These are phyloP conservation scores for Dactylorhiza incarnata DNA, from an alignment of 106 monocot genomes.

Conservation along the genomic window DNA sequence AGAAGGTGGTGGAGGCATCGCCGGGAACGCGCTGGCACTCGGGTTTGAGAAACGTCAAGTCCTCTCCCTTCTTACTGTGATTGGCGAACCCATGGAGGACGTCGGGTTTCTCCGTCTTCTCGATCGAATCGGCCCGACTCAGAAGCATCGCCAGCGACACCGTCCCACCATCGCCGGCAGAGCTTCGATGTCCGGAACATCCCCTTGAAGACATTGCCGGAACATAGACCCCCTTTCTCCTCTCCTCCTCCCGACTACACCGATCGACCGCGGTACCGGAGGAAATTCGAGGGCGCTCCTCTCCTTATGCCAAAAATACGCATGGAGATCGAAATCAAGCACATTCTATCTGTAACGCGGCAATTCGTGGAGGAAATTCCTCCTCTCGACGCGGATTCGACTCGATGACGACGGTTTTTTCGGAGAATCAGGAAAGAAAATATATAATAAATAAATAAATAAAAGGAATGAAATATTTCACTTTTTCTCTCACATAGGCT, in stretches of 20 bases:
- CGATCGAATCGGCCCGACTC: constrained; percentile 60
- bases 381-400: constrained; percentile 1
- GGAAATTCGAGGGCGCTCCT: background rate
- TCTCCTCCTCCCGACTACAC: background rate
- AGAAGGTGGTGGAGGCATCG: constrained; percentile 56
- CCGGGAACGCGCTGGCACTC: constrained; percentile 66
- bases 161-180: constrained; percentile 9
- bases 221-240: background rate
- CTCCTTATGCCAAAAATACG: constrained; percentile 4
- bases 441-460: no score
- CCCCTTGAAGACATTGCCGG: constrained; percentile 9
- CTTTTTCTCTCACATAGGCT: background rate
- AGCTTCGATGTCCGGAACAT: background rate
- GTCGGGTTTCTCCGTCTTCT: constrained; percentile 75
- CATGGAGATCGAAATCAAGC: background rate
- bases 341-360: constrained; percentile 7
- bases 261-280: background rate
- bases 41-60: constrained; percentile 65
- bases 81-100: constrained; percentile 65
- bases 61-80: constrained; percentile 87
- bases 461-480: background rate
- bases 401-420: constrained; percentile 3
- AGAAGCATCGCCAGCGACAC: constrained; percentile 74
- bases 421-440: background rate
- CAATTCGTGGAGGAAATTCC: background rate